Percentiles rank a stretch among this genome's conserved stretches.
Conservation (phyloP, 148 eudicot genomes). For the Camellia japonica region DNA sequence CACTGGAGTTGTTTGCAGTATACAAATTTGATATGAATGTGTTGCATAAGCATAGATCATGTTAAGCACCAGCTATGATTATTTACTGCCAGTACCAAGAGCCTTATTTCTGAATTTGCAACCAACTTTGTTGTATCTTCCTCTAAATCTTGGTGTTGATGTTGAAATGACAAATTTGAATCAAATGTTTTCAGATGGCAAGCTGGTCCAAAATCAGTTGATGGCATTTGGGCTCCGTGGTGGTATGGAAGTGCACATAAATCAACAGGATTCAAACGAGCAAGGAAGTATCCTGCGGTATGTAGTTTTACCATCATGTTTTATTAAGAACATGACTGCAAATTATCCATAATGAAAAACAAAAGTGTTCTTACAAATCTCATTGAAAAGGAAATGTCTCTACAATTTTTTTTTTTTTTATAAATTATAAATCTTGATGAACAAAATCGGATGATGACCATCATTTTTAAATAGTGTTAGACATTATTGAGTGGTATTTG, state of each 20-base stretch:
- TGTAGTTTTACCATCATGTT: constrained; percentile 21
- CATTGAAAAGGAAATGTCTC: neutral
- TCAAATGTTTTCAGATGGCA: constrained; percentile 64
- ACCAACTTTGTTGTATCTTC: neutral
- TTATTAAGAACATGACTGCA: neutral
- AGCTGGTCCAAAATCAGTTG: constrained; percentile 79
- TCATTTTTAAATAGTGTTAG: neutral
- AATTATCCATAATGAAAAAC: neutral
- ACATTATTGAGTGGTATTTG: neutral
- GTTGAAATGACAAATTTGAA: neutral
- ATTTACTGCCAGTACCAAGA: neutral
- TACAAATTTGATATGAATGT: neutral
- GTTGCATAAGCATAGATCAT: neutral
- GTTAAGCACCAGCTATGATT: neutral
- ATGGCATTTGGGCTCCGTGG: constrained; percentile 98
- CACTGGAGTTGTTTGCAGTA: neutral
- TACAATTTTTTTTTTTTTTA: neutral
- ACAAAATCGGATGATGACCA: neutral
- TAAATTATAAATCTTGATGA: neutral
- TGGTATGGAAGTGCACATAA: constrained; percentile 84
- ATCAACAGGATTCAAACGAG: constrained; percentile 62
- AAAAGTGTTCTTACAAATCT: neutral
- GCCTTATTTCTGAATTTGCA: neutral
- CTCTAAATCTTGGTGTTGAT: neutral
- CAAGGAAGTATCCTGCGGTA: constrained; percentile 65